Conservation (phyloP, 345 rosid genomes). For the Citrus hindsii region DNA sequence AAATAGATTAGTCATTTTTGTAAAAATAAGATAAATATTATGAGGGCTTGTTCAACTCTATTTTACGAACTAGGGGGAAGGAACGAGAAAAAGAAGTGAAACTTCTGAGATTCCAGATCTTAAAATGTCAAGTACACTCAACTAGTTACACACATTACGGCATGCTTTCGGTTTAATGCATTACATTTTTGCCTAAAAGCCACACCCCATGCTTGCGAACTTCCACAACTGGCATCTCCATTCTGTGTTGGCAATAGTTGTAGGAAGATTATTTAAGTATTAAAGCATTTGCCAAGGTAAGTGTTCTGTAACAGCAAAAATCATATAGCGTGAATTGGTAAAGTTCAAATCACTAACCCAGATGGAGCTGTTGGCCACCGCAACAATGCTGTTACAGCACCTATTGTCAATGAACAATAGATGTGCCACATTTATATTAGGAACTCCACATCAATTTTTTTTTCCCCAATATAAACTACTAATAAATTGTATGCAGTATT, state of each 20-base stretch:
- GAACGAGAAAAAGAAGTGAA: not conserved
- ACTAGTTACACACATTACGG: constrained; percentile 17
- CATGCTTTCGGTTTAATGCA: constrained; percentile 25
- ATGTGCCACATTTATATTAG: constrained; percentile 3
- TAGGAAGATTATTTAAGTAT: constrained; percentile 17
- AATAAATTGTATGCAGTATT: not conserved
- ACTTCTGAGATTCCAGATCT: constrained; percentile 2
- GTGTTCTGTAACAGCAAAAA: not conserved
- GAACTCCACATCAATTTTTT: not conserved
- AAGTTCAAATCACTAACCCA: constrained; percentile 44
- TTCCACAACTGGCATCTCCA: constrained; percentile 94
- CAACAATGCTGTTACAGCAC: constrained; percentile 70
- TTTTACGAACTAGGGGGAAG: not conserved
- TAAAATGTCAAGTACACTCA: constrained; percentile 12
- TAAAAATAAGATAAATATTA: not conserved
- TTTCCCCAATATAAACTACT: not conserved
- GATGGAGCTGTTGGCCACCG: constrained; percentile 95
- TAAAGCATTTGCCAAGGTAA: not conserved
- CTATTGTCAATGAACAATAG: constrained; percentile 31
- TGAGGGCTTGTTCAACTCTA: constrained; percentile 5
- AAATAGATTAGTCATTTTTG: constrained; percentile 14
- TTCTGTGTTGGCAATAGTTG: constrained; percentile 41
- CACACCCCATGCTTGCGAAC: constrained; percentile 80
- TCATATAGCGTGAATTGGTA: not conserved
- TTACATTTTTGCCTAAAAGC: constrained; percentile 87